Conservation (phyloP, 495 filamentous ascomycete genomes). For the Cercophora newfieldiana region DNA sequence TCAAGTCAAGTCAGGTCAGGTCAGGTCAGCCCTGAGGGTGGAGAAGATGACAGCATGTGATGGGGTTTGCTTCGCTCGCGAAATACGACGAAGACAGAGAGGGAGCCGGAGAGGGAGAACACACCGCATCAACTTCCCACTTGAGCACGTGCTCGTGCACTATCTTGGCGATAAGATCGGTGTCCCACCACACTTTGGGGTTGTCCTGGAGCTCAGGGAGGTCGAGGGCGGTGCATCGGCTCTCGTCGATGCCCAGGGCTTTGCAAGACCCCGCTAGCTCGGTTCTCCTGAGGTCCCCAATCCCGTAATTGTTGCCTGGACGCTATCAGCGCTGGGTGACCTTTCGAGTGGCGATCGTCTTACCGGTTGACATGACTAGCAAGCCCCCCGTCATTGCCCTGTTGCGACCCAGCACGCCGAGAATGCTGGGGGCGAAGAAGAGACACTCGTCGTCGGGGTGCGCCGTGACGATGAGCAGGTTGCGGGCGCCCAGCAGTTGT, state of each 20-base stretch:
- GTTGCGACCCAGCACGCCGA: constrained; percentile 41
- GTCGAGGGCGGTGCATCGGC: constrained; percentile 39
- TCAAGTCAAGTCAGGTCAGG: too few relatives aligned
- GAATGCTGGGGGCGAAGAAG: constrained; percentile 44
- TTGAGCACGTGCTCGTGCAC: constrained; percentile 38
- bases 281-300: constrained; percentile 34
- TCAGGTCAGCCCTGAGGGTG: constrained; percentile 13
- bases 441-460: constrained; percentile 49
- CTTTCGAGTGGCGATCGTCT: background rate
- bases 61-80: background rate
- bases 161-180: constrained; percentile 31
- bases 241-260: constrained; percentile 35
- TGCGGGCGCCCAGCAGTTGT: constrained; percentile 38
- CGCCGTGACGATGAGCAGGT: constrained; percentile 42
- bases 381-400: constrained; percentile 31
- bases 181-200: constrained; percentile 45
- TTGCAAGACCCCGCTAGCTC: constrained; percentile 41
- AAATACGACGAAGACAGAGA: background rate
- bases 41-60: background rate
- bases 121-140: constrained; percentile 43
- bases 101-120: constrained; percentile 13
- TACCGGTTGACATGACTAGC: constrained; percentile 45
- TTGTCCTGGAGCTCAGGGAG: constrained; percentile 42
- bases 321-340: constrained; percentile 1
- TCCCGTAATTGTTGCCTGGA: constrained; percentile 45